Evolutionary conservation across 257 asterid genomes (phyloP).

Genomic region (Cordia subcordata): DNA sequence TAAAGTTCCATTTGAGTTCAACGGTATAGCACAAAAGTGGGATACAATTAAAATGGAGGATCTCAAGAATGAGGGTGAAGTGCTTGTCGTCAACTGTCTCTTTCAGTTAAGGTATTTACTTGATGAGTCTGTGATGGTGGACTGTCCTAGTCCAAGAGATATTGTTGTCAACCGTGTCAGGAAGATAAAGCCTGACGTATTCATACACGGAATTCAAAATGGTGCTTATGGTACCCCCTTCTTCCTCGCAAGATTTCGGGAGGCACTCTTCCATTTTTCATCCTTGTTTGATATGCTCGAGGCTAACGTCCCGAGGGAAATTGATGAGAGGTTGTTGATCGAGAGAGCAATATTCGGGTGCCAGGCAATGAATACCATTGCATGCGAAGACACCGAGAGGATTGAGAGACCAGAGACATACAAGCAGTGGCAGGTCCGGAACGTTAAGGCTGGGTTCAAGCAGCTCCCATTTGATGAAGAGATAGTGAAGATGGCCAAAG

Average conservation of each 20-base stretch:
- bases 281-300: slow-evolving; percentile 10
- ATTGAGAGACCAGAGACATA: slow-evolving; percentile 11
- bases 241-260: slow-evolving; percentile 5
- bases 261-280: slow-evolving; percentile 12
- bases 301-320: slow-evolving; percentile 6
- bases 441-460: slow-evolving; percentile 7
- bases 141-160: slow-evolving; percentile 9
- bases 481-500: slow-evolving; percentile 3
- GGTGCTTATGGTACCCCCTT: slow-evolving; percentile 6
- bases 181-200: slow-evolving; percentile 5
- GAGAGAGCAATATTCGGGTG: slow-evolving; percentile 6
- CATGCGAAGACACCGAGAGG: slow-evolving; percentile 9
- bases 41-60: slow-evolving; percentile 9
- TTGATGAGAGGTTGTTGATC: not conserved
- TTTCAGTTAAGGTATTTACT: not conserved
- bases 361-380: slow-evolving; percentile 9
- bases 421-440: slow-evolving; percentile 15
- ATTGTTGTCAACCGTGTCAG: slow-evolving; percentile 1
- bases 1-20: slow-evolving; percentile 6
- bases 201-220: slow-evolving; percentile 5
- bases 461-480: slow-evolving; percentile 6
- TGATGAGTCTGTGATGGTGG: slow-evolving; percentile 5
- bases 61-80: slow-evolving; percentile 4
- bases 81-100: slow-evolving; percentile 4
- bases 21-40: slow-evolving; percentile 5